These are phyloP conservation scores for Botrytis medusae DNA, from an alignment of 2,329 filamentous ascomycete genomes.

Conservation along the genomic window DNA sequence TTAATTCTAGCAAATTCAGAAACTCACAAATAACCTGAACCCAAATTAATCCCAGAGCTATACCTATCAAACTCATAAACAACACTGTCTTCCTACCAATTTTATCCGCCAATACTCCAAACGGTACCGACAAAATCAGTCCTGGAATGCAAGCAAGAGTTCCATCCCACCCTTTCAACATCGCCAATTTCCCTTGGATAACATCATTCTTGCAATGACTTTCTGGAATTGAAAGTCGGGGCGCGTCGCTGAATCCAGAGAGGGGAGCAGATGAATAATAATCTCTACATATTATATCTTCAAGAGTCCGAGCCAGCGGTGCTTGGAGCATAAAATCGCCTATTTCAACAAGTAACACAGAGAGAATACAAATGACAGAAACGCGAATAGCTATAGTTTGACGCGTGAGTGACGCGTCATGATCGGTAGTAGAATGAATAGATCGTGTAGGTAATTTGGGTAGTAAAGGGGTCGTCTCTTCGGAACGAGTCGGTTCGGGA, in stretches of 20 bases:
- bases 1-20: not conserved
- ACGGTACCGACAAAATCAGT: slow-evolving; percentile 33
- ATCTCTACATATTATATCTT: slow-evolving; percentile 52
- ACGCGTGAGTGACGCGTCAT: not conserved
- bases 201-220: slow-evolving; percentile 49
- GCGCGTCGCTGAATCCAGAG: slow-evolving; percentile 16
- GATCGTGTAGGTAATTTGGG: not conserved
- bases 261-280: slow-evolving; percentile 46
- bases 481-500: not conserved
- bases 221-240: slow-evolving; percentile 40
- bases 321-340: slow-evolving; percentile 43
- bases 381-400: slow-evolving; percentile 7
- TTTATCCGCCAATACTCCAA: slow-evolving; percentile 27
- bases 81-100: slow-evolving; percentile 26
- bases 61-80: slow-evolving; percentile 18
- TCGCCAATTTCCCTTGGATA: slow-evolving; percentile 54
- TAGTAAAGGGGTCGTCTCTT: slow-evolving; percentile 4
- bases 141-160: slow-evolving; percentile 50
- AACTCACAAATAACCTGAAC: slow-evolving; percentile 25
- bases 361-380: slow-evolving; percentile 6
- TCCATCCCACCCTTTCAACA: slow-evolving; percentile 49
- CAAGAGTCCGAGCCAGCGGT: slow-evolving; percentile 51
- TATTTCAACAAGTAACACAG: slow-evolving; percentile 44
- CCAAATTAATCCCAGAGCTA: slow-evolving; percentile 19
- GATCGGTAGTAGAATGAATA: not conserved